Evolutionary conservation across 768 basidiomycete genomes (phyloP).

Genomic region (Mycena venus): DNA sequence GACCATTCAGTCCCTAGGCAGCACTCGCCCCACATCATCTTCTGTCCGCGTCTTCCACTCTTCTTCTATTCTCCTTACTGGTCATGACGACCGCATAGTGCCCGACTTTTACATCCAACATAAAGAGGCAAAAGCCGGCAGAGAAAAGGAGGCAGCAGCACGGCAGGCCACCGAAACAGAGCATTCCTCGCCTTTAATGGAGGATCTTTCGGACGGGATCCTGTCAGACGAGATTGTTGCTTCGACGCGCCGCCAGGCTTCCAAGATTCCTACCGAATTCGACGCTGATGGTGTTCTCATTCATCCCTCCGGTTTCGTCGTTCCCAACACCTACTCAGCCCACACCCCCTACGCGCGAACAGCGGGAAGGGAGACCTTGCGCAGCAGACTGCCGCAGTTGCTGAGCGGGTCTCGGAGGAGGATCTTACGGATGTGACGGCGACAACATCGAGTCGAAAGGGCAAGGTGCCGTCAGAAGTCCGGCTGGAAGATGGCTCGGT

Average conservation of each 20-base stretch:
- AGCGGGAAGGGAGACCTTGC: background rate
- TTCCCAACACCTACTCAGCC: background rate
- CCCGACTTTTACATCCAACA: conserved; percentile 14
- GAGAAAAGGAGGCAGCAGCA: background rate
- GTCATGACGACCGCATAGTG: conserved; percentile 33
- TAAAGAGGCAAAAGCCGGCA: conserved; percentile 3
- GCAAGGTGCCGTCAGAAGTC: conserved; percentile 60
- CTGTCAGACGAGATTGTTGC: conserved; percentile 12
- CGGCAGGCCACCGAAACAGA: background rate
- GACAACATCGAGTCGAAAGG: conserved; percentile 34
- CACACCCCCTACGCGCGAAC: background rate
- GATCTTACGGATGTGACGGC: conserved; percentile 41
- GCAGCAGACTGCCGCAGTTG: conserved; percentile 47
- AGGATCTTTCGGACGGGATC: conserved; percentile 1
- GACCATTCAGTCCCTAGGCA: background rate
- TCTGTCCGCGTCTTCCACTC: conserved; percentile 21
- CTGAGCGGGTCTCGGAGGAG: conserved; percentile 45
- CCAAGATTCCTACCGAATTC: conserved; percentile 13
- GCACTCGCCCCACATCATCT: background rate
- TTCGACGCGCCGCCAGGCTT: conserved; percentile 1
- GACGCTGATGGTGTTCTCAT: conserved; percentile 1
- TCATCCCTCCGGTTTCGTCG: conserved; percentile 21
- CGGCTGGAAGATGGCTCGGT: conserved; percentile 52
- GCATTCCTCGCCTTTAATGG: conserved; percentile 8
- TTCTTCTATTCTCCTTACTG: conserved; percentile 13